Percentiles rank a stretch among this genome's conserved stretches.
These are phyloP conservation scores for Tricholoma flavovirens DNA, from an alignment of 768 basidiomycete genomes.

Conservation along the genomic window DNA sequence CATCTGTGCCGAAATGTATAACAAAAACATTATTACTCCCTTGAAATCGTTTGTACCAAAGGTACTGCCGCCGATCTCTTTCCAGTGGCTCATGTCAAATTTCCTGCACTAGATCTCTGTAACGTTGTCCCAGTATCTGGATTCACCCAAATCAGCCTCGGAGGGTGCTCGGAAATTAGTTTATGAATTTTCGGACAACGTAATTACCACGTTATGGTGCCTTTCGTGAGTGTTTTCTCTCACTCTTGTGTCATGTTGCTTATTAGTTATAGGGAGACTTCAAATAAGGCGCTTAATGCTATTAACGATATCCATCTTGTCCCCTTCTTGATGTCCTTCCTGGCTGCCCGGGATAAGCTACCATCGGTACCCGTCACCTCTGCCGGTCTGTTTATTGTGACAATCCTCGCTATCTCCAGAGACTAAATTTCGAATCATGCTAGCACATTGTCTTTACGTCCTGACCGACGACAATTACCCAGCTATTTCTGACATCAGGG, in stretches of 20 bases:
- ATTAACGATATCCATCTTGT: slow-evolving; percentile 76
- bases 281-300: slow-evolving; percentile 84
- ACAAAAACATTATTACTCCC: slow-evolving; percentile 85
- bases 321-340: slow-evolving; percentile 88
- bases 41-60: slow-evolving; percentile 74
- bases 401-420: background rate
- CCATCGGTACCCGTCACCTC: slow-evolving; percentile 70
- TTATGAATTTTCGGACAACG: slow-evolving; percentile 86
- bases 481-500: slow-evolving; percentile 58
- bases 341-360: slow-evolving; percentile 62
- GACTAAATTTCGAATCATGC: background rate
- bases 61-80: slow-evolving; percentile 31
- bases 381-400: slow-evolving; percentile 54
- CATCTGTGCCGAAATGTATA: slow-evolving; percentile 95
- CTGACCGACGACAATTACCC: slow-evolving; percentile 88
- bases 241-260: slow-evolving; percentile 3
- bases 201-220: slow-evolving; percentile 92
- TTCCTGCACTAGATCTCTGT: slow-evolving; percentile 55
- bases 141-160: slow-evolving; percentile 53
- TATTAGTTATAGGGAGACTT: slow-evolving; percentile 66
- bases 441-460: slow-evolving; percentile 91
- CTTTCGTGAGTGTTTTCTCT: slow-evolving; percentile 64
- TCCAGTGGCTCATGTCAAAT: background rate
- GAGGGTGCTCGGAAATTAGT: slow-evolving; percentile 71
- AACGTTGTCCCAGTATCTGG: slow-evolving; percentile 62